Evolutionary conservation across 2,329 filamentous ascomycete genomes (phyloP).

Genomic region (Alternaria triticina): DNA sequence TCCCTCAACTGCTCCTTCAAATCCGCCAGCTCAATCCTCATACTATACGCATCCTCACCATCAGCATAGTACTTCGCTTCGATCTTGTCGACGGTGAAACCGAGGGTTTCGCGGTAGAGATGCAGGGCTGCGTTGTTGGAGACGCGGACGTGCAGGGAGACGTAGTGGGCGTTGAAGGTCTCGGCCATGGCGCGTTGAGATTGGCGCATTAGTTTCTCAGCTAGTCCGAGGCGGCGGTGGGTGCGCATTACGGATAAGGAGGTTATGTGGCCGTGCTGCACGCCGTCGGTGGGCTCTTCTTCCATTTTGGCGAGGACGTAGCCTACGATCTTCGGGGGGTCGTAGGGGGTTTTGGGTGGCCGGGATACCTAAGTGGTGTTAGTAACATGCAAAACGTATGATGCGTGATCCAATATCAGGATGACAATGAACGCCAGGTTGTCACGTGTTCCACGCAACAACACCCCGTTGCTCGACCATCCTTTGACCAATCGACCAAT

Average conservation of each 20-base stretch:
- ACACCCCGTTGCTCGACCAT: not conserved
- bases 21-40: slow-evolving; percentile 80
- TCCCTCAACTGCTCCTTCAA: slow-evolving; percentile 62
- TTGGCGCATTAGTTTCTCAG: slow-evolving; percentile 97
- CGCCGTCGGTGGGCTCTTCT: slow-evolving; percentile 89
- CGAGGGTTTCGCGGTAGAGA: slow-evolving; percentile 77
- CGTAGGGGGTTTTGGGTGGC: slow-evolving; percentile 76
- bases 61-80: slow-evolving; percentile 96
- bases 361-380: slow-evolving; percentile 65
- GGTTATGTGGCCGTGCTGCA: slow-evolving; percentile 96
- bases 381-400: not conserved
- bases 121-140: slow-evolving; percentile 91
- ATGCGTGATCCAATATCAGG: not conserved
- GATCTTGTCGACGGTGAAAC: slow-evolving; percentile 53
- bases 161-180: slow-evolving; percentile 87
- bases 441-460: not conserved
- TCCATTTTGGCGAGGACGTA: slow-evolving; percentile 99
- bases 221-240: slow-evolving; percentile 86
- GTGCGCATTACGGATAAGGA: slow-evolving; percentile 95
- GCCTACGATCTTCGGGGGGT: slow-evolving; percentile 96
- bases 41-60: slow-evolving; percentile 93
- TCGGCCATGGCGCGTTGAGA: slow-evolving; percentile 97
- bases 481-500: too few relatives aligned
- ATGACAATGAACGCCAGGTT: not conserved
- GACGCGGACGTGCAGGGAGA: slow-evolving; percentile 93